Evolutionary conservation across 139 green algal genomes (phyloP).

Genomic region (Edaphochlamys debaryana): DNA sequence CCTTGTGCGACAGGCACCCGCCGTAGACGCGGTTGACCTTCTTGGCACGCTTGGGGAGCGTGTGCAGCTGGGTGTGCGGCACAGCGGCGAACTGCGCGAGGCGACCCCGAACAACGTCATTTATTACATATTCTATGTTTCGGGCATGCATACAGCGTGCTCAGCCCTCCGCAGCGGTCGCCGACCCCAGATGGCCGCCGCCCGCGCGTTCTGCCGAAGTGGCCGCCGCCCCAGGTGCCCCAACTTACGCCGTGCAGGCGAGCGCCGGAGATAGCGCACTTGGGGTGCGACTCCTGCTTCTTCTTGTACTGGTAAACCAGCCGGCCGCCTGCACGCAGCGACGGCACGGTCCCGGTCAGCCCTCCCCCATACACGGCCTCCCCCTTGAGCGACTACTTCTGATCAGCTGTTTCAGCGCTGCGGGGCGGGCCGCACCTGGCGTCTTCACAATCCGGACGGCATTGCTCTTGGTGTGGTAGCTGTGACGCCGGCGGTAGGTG

Average conservation of each 20-base stretch:
- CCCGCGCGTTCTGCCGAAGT: background rate
- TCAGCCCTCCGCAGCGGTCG: background rate
- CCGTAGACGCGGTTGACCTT: slow-evolving; percentile 95
- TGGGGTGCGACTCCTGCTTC: slow-evolving; percentile 87
- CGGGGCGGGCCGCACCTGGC: slow-evolving; percentile 74
- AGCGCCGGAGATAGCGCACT: slow-evolving; percentile 83
- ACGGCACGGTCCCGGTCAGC: too few species aligned
- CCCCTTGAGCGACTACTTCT: too few species aligned
- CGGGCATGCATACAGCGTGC: too few species aligned
- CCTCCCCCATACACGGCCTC: too few species aligned
- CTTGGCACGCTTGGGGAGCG: slow-evolving; percentile 89
- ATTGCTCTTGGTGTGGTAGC: slow-evolving; percentile 96
- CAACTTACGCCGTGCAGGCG: slow-evolving; percentile 83
- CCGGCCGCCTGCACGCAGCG: slow-evolving; percentile 91
- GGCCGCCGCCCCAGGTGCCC: too few species aligned
- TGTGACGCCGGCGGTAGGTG: slow-evolving; percentile 83
- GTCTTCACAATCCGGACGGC: slow-evolving; percentile 90
- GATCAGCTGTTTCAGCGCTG: too few species aligned
- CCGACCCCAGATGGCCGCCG: slow-evolving; percentile 5
- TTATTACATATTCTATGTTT: too few species aligned
- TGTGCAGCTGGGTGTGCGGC: slow-evolving; percentile 45
- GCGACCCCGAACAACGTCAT: background rate
- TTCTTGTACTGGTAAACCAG: slow-evolving; percentile 91
- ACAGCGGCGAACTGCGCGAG: slow-evolving; percentile 9
- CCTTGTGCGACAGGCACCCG: slow-evolving; percentile 84